These are phyloP conservation scores for Mycena leptocephala DNA, from an alignment of 768 basidiomycete genomes.

Conservation along the genomic window DNA sequence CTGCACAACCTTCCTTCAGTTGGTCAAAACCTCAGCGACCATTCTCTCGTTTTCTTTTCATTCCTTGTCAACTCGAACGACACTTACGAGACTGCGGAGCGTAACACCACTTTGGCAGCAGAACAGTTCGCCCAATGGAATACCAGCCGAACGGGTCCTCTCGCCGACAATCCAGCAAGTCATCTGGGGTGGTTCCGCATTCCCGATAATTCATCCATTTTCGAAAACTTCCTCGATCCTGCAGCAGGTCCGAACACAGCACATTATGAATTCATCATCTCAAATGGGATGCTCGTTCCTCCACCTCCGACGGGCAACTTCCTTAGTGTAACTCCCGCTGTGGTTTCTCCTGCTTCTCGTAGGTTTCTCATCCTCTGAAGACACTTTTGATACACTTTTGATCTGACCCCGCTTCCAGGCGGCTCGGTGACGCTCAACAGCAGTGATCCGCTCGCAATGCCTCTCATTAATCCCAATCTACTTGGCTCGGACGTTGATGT, in stretches of 20 bases:
- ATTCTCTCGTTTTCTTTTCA: conserved; percentile 39
- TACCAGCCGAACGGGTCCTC: conserved; percentile 43
- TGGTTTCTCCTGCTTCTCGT: conserved; percentile 1
- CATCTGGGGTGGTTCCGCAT: conserved; percentile 45
- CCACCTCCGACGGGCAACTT: conserved; percentile 5
- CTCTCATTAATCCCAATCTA: conserved; percentile 54
- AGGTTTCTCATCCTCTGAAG: neutral
- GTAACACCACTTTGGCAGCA: conserved; percentile 38
- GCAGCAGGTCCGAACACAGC: conserved; percentile 43
- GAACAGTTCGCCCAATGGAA: conserved; percentile 48
- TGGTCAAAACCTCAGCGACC: conserved; percentile 52
- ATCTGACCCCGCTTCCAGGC: neutral
- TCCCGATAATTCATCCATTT: conserved; percentile 29
- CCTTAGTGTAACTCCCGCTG: neutral
- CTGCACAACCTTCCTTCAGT: conserved; percentile 48
- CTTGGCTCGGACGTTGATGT: conserved; percentile 45
- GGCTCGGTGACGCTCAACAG: neutral
- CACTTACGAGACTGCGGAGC: conserved; percentile 44
- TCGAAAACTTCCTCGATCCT: conserved; percentile 39
- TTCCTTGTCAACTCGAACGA: conserved; percentile 46
- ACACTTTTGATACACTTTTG: neutral
- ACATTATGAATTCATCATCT: conserved; percentile 45
- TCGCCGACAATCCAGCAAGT: conserved; percentile 39
- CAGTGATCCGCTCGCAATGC: neutral
- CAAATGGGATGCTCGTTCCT: neutral